A percentile compares a stretch with the other conserved stretches of the same genome.
These are phyloP conservation scores for Penicillium coffeae DNA, from an alignment of 495 filamentous ascomycete genomes.

Conservation along the genomic window DNA sequence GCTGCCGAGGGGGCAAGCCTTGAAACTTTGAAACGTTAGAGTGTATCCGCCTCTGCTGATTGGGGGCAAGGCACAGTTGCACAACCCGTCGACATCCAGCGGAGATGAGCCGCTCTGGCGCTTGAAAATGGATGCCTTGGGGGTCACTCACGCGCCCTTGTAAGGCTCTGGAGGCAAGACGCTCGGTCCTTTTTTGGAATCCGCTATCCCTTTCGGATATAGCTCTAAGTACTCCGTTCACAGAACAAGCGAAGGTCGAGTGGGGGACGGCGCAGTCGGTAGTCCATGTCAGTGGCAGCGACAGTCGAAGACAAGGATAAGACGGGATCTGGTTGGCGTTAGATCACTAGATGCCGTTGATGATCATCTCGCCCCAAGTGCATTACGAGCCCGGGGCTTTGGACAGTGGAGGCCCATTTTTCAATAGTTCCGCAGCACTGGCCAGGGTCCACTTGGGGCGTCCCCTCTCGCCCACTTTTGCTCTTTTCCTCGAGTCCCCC, in stretches of 20 bases:
- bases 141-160: background rate
- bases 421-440: conserved; percentile 17
- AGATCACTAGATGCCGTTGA: conserved; percentile 2
- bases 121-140: background rate
- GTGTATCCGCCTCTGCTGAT: too few species aligned
- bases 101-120: background rate
- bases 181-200: background rate
- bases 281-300: too few species aligned
- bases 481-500: background rate
- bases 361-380: conserved; percentile 4
- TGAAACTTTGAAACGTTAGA: too few species aligned
- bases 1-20: conserved; percentile 25
- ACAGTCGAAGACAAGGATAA: background rate
- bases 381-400: background rate
- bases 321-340: background rate
- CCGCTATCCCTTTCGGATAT: conserved; percentile 9
- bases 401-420: conserved; percentile 12
- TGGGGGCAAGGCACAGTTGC: too few species aligned
- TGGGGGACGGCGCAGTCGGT: too few species aligned
- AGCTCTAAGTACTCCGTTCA: too few species aligned
- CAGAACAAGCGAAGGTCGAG: too few species aligned
- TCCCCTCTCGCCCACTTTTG: background rate
- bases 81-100: too few species aligned
- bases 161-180: background rate
- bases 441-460: conserved; percentile 5